A percentile compares a stretch with the other conserved stretches of the same genome.
Conservation (phyloP, 2,329 filamentous ascomycete species). For the Neocucurbitaria cava region DNA sequence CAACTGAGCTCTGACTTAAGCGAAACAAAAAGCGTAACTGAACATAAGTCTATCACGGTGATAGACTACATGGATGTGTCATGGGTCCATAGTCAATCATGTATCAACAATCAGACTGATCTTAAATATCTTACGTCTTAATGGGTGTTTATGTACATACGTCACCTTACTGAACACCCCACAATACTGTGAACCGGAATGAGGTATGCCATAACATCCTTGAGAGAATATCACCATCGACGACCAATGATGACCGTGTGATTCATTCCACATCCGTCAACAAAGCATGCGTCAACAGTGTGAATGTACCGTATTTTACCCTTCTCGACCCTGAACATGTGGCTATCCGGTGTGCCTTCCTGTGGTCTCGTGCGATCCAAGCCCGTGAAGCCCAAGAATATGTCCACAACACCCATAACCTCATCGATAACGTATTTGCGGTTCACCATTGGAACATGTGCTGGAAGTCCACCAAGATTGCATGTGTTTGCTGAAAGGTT, state of each 20-base stretch:
- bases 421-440: conserved; percentile 37
- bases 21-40: too few species aligned
- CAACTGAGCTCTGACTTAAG: too few species aligned
- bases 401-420: conserved; percentile 28
- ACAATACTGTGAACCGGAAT: not conserved
- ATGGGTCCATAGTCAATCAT: too few species aligned
- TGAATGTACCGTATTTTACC: conserved; percentile 32
- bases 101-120: too few species aligned
- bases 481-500: conserved; percentile 22
- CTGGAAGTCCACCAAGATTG: conserved; percentile 11
- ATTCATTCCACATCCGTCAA: conserved; percentile 31
- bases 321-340: conserved; percentile 32
- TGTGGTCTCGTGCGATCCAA: conserved; percentile 31
- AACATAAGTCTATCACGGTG: too few species aligned
- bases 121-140: too few species aligned
- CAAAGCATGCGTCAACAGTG: conserved; percentile 32
- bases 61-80: too few species aligned
- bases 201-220: not conserved
- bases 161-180: not conserved
- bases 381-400: conserved; percentile 33
- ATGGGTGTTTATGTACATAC: too few species aligned
- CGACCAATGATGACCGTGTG: conserved; percentile 9
- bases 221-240: not conserved
- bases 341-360: conserved; percentile 30
- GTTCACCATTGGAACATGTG: conserved; percentile 25